Evolutionary conservation across 306 rosid species (phyloP), one percentile per base, ranked within the genome.

Genomic region (Begonia peltatifolia): DNA sequence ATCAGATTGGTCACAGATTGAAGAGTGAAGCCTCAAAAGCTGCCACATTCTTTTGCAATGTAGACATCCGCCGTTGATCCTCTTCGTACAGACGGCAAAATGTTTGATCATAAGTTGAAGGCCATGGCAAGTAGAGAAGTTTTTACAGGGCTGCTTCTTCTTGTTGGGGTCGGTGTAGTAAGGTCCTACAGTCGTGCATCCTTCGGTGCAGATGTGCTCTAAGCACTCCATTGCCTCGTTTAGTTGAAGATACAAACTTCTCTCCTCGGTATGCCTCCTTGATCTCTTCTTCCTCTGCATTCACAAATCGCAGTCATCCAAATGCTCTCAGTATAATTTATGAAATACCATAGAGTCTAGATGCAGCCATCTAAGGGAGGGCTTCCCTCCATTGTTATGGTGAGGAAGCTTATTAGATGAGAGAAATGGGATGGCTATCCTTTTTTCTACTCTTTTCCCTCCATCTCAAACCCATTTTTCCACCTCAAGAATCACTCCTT

Each of bases 1-100:
- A 52, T 74, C 75, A 14, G 66, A 64, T n/a, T 71, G 76, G 11
- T 63, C 36, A 57, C 84, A 78, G 58, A 78, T 47, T 42, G 79
- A 77, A 56, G 80, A 71, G 58, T 78, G 84, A 68, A 78, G 60
- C 49, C 71, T 74, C 13, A 78, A 74, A 57, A 78, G 80, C 60
- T 78, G 84, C 84, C 84, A 78, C 80, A 71, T 78, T 48, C 74
- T 76, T 53, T 74, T 78, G 77, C 84, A 78, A 52, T 72, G 80
- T 46, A 60, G 69, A 52, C 84, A 78, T 6, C 80, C 84, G 20
- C 77, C 77, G 6, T 75, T 79, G 50, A 67, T 75, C 49, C 80
- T 65, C 25, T 67, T 58, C 68, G 57, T 62, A 25, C 84, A 78
- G 47, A 43, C 55, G 30, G 84, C 71, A 42, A 78, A 78, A 58